Evolutionary conservation across 2,329 filamentous ascomycete species (phyloP).

Genomic region (Berkeleyomyces rouxiae): DNA sequence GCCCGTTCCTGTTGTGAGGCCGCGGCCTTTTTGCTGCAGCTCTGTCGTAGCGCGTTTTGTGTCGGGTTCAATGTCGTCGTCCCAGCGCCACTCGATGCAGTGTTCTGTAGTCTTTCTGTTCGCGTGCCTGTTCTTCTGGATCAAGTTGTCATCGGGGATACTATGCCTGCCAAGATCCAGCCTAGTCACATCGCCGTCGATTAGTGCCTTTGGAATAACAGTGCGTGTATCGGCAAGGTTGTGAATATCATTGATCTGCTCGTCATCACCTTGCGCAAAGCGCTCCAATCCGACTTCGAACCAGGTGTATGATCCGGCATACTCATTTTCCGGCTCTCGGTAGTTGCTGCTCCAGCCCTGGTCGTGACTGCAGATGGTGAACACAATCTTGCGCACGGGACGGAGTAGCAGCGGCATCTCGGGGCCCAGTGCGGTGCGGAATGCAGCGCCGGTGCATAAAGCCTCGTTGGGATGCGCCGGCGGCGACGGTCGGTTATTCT

Average conservation of each 20-base stretch:
- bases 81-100: conserved; percentile 35
- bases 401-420: conserved; percentile 25
- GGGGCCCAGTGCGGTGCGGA: background rate
- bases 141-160: conserved; percentile 22
- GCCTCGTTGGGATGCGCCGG: background rate
- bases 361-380: conserved; percentile 39
- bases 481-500: background rate
- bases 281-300: conserved; percentile 45
- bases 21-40: conserved; percentile 30
- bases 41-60: conserved; percentile 23
- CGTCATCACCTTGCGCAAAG: conserved; percentile 24
- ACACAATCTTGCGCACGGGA: conserved; percentile 44
- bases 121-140: conserved; percentile 32
- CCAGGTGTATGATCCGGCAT: conserved; percentile 37
- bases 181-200: conserved; percentile 14
- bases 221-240: conserved; percentile 23
- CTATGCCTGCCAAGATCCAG: conserved; percentile 25
- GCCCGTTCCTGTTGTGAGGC: conserved; percentile 33
- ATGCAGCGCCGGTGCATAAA: background rate
- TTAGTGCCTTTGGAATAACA: conserved; percentile 20
- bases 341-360: conserved; percentile 36
- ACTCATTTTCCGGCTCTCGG: background rate
- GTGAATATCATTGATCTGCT: background rate
- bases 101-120: conserved; percentile 23
- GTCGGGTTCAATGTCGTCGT: conserved; percentile 30